These are phyloP conservation scores for Pseudogymnoascus sp. DNA, from an alignment of 2,329 filamentous ascomycete genomes.

Conservation along the genomic window DNA sequence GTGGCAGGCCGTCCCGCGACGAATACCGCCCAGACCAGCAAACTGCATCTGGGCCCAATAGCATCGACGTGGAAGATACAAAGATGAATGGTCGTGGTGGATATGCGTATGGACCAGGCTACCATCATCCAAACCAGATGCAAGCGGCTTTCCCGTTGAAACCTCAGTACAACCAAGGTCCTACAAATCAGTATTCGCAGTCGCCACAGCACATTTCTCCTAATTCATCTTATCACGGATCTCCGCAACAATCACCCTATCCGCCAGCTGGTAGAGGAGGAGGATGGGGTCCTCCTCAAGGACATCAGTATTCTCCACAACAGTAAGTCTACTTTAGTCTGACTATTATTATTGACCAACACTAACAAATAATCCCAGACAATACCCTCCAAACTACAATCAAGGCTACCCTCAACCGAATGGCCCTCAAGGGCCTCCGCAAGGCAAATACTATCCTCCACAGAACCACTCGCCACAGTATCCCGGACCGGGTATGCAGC, in stretches of 20 bases:
- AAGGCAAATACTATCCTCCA: constrained; percentile 47
- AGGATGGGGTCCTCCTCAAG: constrained; percentile 38
- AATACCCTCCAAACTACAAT: constrained; percentile 55
- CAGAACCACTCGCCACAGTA: constrained; percentile 41
- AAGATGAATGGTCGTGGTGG: constrained; percentile 31
- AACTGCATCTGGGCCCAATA: constrained; percentile 30
- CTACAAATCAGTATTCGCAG: constrained; percentile 42
- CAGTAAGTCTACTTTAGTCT: constrained; percentile 37
- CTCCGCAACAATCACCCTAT: constrained; percentile 58
- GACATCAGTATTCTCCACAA: constrained; percentile 39
- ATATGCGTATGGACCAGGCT: constrained; percentile 29
- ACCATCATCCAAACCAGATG: constrained; percentile 32
- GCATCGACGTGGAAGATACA: constrained; percentile 29
- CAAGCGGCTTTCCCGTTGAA: constrained; percentile 31
- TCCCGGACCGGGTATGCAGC: constrained; percentile 42
- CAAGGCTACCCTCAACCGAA: constrained; percentile 47
- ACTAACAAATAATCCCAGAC: constrained; percentile 39
- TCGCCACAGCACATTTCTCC: constrained; percentile 53
- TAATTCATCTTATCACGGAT: constrained; percentile 48
- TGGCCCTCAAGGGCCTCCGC: constrained; percentile 33
- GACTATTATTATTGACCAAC: constrained; percentile 28
- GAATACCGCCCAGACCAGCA: constrained; percentile 22
- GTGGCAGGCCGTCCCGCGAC: constrained; percentile 20
- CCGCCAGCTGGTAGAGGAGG: constrained; percentile 46
- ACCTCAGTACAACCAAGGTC: constrained; percentile 30